These are phyloP conservation scores for Knoxia roxburghii DNA, from an alignment of 257 asterid genomes.

Conservation along the genomic window DNA sequence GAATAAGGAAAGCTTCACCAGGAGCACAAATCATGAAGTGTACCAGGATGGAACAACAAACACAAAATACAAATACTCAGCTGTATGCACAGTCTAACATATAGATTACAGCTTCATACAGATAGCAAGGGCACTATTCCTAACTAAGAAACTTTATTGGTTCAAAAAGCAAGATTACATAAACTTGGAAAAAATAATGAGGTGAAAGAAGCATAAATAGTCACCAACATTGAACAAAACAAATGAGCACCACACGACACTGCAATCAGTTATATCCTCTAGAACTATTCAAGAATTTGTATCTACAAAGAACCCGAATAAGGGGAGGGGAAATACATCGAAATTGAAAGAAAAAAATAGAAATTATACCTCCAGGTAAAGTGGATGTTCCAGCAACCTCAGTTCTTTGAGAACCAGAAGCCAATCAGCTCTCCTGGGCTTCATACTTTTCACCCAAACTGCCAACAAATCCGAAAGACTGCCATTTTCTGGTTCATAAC, in stretches of 20 bases:
- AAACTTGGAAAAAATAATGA: too few relatives aligned
- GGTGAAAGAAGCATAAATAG: neutral
- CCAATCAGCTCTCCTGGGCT: conserved; percentile 85
- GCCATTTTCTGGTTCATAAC: conserved; percentile 53
- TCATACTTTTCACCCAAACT: conserved; percentile 76
- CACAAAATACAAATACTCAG: neutral
- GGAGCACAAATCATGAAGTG: too few relatives aligned
- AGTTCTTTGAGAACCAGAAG: conserved; percentile 68
- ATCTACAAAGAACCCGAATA: neutral
- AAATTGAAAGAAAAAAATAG: neutral
- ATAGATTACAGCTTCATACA: neutral
- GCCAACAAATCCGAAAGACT: conserved; percentile 48
- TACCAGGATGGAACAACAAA: neutral
- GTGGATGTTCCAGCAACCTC: conserved; percentile 52
- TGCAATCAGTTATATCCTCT: too few relatives aligned
- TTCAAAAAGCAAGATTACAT: neutral
- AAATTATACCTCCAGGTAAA: conserved; percentile 59
- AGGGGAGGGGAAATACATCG: neutral
- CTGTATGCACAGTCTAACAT: neutral
- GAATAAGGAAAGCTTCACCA: neutral
- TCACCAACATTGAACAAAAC: neutral
- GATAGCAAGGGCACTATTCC: neutral
- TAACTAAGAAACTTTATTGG: neutral
- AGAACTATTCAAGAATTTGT: neutral
- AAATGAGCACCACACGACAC: too few relatives aligned